Conservation (phyloP, 768 basidiomycete species). For the Phanerochaete sordida region DNA sequence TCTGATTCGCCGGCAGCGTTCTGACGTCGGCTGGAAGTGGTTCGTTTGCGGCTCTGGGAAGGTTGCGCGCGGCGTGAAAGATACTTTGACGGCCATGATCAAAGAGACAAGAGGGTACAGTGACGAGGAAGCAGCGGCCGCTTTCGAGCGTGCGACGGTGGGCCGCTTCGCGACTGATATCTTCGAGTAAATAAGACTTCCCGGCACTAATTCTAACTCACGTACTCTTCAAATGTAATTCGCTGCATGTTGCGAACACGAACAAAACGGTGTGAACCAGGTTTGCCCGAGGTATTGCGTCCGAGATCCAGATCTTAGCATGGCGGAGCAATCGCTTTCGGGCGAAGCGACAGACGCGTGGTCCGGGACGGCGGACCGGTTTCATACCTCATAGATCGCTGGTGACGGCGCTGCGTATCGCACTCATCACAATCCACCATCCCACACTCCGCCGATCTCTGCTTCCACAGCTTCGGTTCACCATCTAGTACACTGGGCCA, state of each 20-base stretch:
- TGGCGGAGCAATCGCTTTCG: neutral
- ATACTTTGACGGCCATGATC: conserved; percentile 34
- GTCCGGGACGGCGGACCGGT: neutral
- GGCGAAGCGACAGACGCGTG: neutral
- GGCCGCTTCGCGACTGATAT: conserved; percentile 44
- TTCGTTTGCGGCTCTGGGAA: conserved; percentile 41
- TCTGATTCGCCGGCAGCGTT: neutral
- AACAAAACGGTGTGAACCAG: no score
- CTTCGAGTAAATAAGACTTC: conserved; percentile 35
- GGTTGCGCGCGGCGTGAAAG: conserved; percentile 38
- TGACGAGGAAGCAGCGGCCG: conserved; percentile 26
- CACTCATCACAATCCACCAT: neutral
- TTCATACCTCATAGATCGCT: neutral
- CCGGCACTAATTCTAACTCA: no score
- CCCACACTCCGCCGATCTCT: neutral
- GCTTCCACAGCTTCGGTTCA: neutral
- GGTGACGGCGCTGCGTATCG: neutral
- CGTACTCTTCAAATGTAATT: no score
- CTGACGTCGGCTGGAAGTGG: conserved; percentile 26
- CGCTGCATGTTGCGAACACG: no score
- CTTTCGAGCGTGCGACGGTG: conserved; percentile 32
- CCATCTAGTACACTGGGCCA: conserved; percentile 15
- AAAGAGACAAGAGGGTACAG: conserved; percentile 20
- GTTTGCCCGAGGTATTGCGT: no score
- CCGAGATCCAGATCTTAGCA: conserved; percentile 1